Evolutionary conservation across 2,329 filamentous ascomycete genomes (phyloP), one percentile per base, ranked within the genome.

Genomic region (Sclerotinia subarctica): DNA sequence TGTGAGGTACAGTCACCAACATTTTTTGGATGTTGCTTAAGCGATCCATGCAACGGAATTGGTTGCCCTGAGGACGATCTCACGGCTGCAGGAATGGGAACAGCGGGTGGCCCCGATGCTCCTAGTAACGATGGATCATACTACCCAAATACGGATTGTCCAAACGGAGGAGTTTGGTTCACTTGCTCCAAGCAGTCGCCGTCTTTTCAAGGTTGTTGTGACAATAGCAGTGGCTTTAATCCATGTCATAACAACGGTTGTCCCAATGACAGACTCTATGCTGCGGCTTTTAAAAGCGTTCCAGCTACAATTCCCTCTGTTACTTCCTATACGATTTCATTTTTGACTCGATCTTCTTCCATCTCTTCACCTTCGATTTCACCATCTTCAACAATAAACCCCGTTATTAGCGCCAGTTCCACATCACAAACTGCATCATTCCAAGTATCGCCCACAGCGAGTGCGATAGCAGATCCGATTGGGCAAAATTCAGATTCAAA

Each of bases 1-100:
- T 72, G 70, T 46, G 49, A 64, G 13, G 64, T 32, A 15, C 67
- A 73, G 54, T 68, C 11, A 5, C 71, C 71, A 8, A 72, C 66
- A 7, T 73, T 73, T 38, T 46, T 73, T 10, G 72, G 72, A 26
- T 73, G 71, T 29, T 73, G 72, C 26, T 58, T 38, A 3, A 68
- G 64, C 26, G 32, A 73, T 51, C 70, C 71, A 56, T 73, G 72
- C 58, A 69, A 72, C 47, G 67, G 67, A 15, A 57, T 59, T 19
- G 70, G 67, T 10, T 73, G 71, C 35, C 71, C 72, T 15, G 32
- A 51, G 15, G 8, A 15, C 5, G 47, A 73, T 32, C 57, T 73
- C 13, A 66, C 67, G 29, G 56, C 72, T n/a, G 68, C 71, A 46
- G 66, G 65, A 10, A 66, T 73, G 64, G 71, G 71, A 26, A 69